These are phyloP conservation scores for Asparagopsis taxiformis DNA, from an alignment of 31 red algal genomes.

Conservation along the genomic window DNA sequence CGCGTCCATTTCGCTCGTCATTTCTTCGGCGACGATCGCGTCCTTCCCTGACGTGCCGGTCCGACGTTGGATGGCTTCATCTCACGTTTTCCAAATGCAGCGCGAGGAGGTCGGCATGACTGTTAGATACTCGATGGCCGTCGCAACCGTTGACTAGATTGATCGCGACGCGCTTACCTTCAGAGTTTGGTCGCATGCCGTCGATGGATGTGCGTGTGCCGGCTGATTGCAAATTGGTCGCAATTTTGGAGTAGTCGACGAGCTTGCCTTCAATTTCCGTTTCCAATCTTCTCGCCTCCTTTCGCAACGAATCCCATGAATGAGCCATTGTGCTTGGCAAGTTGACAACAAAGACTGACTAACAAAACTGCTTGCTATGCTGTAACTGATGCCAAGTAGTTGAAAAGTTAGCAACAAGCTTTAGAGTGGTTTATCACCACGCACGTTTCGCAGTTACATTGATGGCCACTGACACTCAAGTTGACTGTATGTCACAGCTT, in stretches of 20 bases:
- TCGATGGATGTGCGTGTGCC: conserved; percentile 33
- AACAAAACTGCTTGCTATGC: too few species aligned
- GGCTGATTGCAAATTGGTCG: conserved; percentile 50
- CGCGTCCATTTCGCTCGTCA: conserved; percentile 75
- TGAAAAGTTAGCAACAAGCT: too few species aligned
- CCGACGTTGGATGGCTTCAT: conserved; percentile 63
- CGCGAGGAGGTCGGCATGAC: neutral
- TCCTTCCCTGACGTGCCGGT: neutral
- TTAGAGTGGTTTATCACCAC: too few species aligned
- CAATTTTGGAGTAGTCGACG: conserved; percentile 72
- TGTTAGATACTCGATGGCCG: neutral
- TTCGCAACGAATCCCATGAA: conserved; percentile 84
- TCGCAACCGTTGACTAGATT: neutral
- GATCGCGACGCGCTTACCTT: conserved; percentile 35
- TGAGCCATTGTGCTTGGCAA: conserved; percentile 59
- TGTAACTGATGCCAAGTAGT: too few species aligned
- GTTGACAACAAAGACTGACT: too few species aligned
- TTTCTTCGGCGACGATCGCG: conserved; percentile 34
- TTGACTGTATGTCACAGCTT: too few species aligned
- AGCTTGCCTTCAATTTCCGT: conserved; percentile 86
- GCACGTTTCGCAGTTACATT: too few species aligned
- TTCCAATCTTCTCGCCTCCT: conserved; percentile 90
- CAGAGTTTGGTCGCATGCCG: neutral
- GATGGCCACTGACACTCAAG: too few species aligned
- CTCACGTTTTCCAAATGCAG: conserved; percentile 23